phyloP scores from a whole-genome alignment of 148 eudicot species.

The Gaultheria prostrata region DNA sequence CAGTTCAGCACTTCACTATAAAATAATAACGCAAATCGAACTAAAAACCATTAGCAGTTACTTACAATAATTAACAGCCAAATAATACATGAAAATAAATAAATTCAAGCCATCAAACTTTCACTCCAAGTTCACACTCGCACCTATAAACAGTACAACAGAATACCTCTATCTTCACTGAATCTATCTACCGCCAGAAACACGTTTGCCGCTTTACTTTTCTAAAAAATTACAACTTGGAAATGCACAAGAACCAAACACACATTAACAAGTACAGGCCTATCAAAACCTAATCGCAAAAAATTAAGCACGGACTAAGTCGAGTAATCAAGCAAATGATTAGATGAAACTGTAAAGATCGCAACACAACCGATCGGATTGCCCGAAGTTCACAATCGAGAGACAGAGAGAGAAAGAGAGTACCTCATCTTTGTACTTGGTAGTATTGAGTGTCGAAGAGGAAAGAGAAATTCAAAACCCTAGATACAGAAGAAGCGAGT shows the following conservation, averaged over 20 bases:
- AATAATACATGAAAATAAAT: background rate
- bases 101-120: background rate
- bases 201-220: background rate
- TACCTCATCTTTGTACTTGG: conserved; percentile 19
- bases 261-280: background rate
- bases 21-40: background rate
- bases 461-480: background rate
- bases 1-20: background rate
- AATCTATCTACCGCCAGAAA: background rate
- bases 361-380: background rate
- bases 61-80: background rate
- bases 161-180: background rate
- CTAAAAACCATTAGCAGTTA: background rate
- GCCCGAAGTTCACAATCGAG: background rate
- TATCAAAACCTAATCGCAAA: background rate
- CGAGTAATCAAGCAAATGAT: background rate
- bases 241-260: background rate
- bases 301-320: background rate
- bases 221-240: background rate
- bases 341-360: background rate
- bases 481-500: background rate
- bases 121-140: background rate
- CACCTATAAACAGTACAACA: background rate
- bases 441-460: background rate
- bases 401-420: background rate